A percentile compares a stretch with the other conserved stretches of the same genome.
Conservation (phyloP, 805 yeast species). For the Candida piceae region DNA sequence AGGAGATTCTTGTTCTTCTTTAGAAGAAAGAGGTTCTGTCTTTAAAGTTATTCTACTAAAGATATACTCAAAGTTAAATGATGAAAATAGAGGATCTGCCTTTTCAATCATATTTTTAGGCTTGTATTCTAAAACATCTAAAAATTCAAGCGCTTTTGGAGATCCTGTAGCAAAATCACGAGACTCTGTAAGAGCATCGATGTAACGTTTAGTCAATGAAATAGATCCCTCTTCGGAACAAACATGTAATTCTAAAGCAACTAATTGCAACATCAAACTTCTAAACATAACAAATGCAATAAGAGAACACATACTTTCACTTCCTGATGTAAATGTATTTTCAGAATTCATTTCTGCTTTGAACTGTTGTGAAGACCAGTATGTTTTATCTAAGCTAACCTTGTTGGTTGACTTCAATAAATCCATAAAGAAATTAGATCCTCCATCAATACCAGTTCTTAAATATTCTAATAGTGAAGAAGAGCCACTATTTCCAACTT, state of each 20-base stretch:
- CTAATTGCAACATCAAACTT: conserved; percentile 53
- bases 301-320: conserved; percentile 46
- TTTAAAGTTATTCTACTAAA: conserved; percentile 33
- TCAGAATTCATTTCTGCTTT: conserved; percentile 33
- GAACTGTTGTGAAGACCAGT: conserved; percentile 51
- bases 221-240: conserved; percentile 41
- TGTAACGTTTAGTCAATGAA: conserved; percentile 47
- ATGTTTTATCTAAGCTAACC: conserved; percentile 42
- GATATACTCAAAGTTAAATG: conserved; percentile 38
- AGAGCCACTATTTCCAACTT: conserved; percentile 39
- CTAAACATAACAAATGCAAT: conserved; percentile 59
- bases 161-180: conserved; percentile 48
- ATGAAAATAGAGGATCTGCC: conserved; percentile 30
- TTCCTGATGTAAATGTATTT: conserved; percentile 32
- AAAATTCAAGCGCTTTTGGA: conserved; percentile 60
- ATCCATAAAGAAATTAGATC: conserved; percentile 41
- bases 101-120: conserved; percentile 40
- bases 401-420: conserved; percentile 50
- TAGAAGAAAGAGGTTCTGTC: conserved; percentile 15
- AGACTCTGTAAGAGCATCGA: conserved; percentile 47
- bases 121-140: conserved; percentile 65
- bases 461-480: conserved; percentile 46
- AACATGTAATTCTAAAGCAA: conserved; percentile 70
- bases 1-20: conserved; percentile 20
- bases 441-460: conserved; percentile 33